Evolutionary conservation across 805 yeast genomes (phyloP).

Genomic region (Vanderwaltozyma polyspora): DNA sequence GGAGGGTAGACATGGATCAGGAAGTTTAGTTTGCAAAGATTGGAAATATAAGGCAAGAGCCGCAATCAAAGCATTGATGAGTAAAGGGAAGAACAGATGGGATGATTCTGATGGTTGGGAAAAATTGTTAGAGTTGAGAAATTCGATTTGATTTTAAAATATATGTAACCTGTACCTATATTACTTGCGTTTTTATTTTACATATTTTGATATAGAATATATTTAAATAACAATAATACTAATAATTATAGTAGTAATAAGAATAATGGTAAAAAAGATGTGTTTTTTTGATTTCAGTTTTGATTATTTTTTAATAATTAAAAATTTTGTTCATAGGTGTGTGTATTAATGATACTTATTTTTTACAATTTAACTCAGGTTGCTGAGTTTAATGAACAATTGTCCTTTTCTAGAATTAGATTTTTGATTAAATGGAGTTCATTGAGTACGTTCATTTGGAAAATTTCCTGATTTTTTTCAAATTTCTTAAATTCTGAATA

Average conservation of each 20-base stretch:
- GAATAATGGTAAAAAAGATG: too few relatives aligned
- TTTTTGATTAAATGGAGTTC: background rate
- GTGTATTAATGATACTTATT: too few relatives aligned
- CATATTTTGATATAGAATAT: too few relatives aligned
- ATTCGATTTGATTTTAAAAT: slow-evolving; percentile 7
- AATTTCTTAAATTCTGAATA: background rate
- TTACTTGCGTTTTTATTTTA: too few relatives aligned
- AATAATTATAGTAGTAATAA: too few relatives aligned
- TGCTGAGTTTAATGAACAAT: too few relatives aligned
- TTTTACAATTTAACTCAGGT: too few relatives aligned
- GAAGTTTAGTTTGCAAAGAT: slow-evolving; percentile 77
- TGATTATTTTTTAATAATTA: too few relatives aligned
- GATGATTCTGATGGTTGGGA: slow-evolving; percentile 73
- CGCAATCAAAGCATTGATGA: slow-evolving; percentile 59
- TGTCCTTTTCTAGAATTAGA: background rate
- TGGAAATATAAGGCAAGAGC: slow-evolving; percentile 81
- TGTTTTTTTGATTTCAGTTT: too few relatives aligned
- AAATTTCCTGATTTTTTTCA: background rate
- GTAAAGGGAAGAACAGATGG: slow-evolving; percentile 73
- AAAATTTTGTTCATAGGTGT: too few relatives aligned
- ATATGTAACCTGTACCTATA: background rate
- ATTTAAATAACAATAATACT: too few relatives aligned
- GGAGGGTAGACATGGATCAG: slow-evolving; percentile 70
- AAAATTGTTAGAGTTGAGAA: slow-evolving; percentile 35
- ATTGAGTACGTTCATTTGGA: background rate